phyloP scores from a whole-genome alignment of 371 early-diverging fungal genomes.

The Saksenaea vasiformis region DNA sequence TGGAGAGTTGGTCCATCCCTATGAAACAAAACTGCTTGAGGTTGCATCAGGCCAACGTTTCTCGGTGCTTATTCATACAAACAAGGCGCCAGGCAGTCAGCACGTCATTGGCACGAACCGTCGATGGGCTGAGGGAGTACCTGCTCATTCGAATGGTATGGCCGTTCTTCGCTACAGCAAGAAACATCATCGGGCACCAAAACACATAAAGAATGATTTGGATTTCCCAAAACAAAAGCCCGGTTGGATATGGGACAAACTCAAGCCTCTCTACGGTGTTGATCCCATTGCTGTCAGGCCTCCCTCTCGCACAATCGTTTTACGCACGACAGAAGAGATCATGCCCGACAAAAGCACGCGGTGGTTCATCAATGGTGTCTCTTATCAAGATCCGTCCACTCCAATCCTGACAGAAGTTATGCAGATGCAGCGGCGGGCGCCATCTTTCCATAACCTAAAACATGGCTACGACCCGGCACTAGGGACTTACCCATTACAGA shows the following conservation, averaged over 20 bases:
- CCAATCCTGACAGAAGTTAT: slow-evolving; percentile 11
- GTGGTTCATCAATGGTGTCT: slow-evolving; percentile 36
- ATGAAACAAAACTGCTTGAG: slow-evolving; percentile 24
- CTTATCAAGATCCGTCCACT: slow-evolving; percentile 17
- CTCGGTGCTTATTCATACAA: slow-evolving; percentile 31
- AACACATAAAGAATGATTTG: background rate
- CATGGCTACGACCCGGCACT: slow-evolving; percentile 31
- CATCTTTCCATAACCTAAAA: background rate
- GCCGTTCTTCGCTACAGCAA: slow-evolving; percentile 22
- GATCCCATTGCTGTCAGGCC: slow-evolving; percentile 18
- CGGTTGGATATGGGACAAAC: slow-evolving; percentile 23
- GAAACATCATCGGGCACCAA: background rate
- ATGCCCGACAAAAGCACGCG: slow-evolving; percentile 20
- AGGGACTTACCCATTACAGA: slow-evolving; percentile 29
- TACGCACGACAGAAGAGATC: slow-evolving; percentile 15
- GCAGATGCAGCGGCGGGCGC: slow-evolving; percentile 1
- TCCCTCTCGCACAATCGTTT: slow-evolving; percentile 22
- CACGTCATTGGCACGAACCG: slow-evolving; percentile 20
- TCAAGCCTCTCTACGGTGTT: slow-evolving; percentile 26
- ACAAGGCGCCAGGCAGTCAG: slow-evolving; percentile 12
- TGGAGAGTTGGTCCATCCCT: slow-evolving; percentile 37
- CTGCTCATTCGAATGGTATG: slow-evolving; percentile 21
- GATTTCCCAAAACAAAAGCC: background rate
- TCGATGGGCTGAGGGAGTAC: slow-evolving; percentile 25
- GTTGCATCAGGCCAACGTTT: slow-evolving; percentile 46